phyloP scores from a whole-genome alignment of 495 filamentous ascomycete genomes.

The Penicillium longicatenatum region DNA sequence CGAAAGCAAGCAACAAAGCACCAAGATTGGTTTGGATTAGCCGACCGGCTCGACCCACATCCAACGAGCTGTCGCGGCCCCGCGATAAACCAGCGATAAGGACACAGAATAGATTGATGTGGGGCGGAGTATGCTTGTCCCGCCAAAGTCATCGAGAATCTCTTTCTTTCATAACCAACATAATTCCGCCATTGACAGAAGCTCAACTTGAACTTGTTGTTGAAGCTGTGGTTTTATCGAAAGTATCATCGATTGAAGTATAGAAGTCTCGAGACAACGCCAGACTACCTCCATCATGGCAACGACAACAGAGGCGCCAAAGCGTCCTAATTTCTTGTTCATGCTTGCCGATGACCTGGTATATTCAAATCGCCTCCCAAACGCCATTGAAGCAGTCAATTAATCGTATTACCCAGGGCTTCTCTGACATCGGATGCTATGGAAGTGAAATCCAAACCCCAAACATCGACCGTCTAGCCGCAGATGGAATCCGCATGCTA shows the following conservation, averaged over 20 bases:
- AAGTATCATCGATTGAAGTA: too few relatives aligned
- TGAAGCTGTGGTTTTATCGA: background rate
- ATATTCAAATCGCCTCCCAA: background rate
- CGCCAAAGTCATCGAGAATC: background rate
- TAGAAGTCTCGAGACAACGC: background rate
- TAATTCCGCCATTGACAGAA: background rate
- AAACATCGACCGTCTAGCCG: conserved; percentile 33
- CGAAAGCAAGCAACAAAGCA: conserved; percentile 5
- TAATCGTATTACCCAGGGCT: conserved; percentile 16
- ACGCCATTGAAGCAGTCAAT: background rate
- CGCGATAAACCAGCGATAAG: background rate
- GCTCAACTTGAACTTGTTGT: background rate
- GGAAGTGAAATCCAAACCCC: conserved; percentile 39
- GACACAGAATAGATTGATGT: background rate
- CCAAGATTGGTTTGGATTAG: background rate
- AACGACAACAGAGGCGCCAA: conserved; percentile 3
- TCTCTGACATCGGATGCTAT: conserved; percentile 34
- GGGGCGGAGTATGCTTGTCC: conserved; percentile 7
- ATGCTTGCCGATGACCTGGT: conserved; percentile 41
- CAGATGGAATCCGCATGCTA: conserved; percentile 33
- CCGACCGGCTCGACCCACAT: conserved; percentile 1
- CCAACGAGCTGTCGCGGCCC: background rate
- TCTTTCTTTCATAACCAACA: background rate
- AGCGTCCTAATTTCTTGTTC: conserved; percentile 37
- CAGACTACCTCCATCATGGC: background rate